These are phyloP conservation scores for Calocybe gambosa DNA, from an alignment of 1,284 basidiomycete genomes.

Conservation along the genomic window DNA sequence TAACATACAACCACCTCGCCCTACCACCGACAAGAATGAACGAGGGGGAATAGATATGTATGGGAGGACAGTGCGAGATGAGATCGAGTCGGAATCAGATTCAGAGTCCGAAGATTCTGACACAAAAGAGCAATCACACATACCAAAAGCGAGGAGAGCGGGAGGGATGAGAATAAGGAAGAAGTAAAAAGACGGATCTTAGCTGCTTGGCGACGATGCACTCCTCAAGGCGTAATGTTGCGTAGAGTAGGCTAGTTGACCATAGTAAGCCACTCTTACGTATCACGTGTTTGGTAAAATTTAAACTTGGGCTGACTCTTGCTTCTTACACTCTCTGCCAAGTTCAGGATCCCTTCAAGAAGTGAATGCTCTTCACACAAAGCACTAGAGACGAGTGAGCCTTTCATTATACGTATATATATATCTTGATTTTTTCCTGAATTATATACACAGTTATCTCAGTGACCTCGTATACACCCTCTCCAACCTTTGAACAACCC, in stretches of 20 bases:
- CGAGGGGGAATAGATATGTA: constrained; percentile 27
- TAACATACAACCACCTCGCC: constrained; percentile 20
- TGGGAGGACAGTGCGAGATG: constrained; percentile 26
- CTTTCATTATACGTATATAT: constrained; percentile 6
- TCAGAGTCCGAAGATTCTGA: constrained; percentile 38
- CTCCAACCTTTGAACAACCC: constrained; percentile 46
- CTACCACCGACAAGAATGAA: constrained; percentile 14
- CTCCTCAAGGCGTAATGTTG: too few relatives aligned
- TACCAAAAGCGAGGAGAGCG: constrained; percentile 51
- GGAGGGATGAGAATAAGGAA: constrained; percentile 27
- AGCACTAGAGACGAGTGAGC: constrained; percentile 81
- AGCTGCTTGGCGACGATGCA: too few relatives aligned
- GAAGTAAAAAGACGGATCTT: constrained; percentile 7
- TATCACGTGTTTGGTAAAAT: constrained; percentile 13
- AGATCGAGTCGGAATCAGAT: constrained; percentile 33
- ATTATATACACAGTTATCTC: constrained; percentile 55
- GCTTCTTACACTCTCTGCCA: constrained; percentile 16
- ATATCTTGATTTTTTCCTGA: constrained; percentile 11
- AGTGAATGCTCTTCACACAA: constrained; percentile 78
- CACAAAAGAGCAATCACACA: constrained; percentile 41
- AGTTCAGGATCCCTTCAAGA: constrained; percentile 21
- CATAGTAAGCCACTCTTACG: too few relatives aligned
- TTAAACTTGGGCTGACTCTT: constrained; percentile 10
- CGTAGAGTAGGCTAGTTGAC: too few relatives aligned
- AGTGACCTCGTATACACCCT: constrained; percentile 83